Base-by-base conservation (phyloP, 805 yeast genomes). In the Vanderwaltozyma tropicalis region DNA sequence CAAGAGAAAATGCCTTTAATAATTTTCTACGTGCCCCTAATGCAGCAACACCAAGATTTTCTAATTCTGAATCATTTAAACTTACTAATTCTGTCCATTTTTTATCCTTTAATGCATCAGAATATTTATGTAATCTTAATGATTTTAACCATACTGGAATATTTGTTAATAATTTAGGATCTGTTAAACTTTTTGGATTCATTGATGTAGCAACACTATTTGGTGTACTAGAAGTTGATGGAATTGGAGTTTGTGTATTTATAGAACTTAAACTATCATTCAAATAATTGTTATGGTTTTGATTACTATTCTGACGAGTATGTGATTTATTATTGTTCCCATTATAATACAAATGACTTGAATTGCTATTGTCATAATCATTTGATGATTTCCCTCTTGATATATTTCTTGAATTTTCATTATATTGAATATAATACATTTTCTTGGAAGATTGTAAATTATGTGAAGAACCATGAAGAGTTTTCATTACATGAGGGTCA, bases 1-100 rank as follows among this genome's bases (percentile, higher is more conserved):
- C 95, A 40, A 78, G 80, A 42, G 78, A 83, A 64, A 92, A 92
- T 27, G 95, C 94, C 64, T 92, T 92, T 51, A 92, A 64, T 58
- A 92, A 71, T 63, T 92, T 92, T 40, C 96, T 74, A 45, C 99
- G 70, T 0, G 99, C 99, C 6, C 99, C 99, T 47, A 92, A 69
- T 0, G 98, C 96, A 47, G 78, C 74, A 29, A 92, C 96, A 6
- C 99, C 99, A 41, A 77, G 69, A 3, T 68, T 69, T 46, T 80
- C 86, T 50, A 92, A 68, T 41, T 76, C 73, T 4, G 63, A 71
- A 55, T 89, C 95, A 42, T 67, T 67, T 46, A 83, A 66, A 46
- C 74, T 74, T 41, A 92, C 72, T 65, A 92, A 69, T 32, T 80
- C 83, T 44, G 71, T 66, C 97, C 98, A 92, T 19, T 72, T 68